Percentiles rank a stretch among this genome's conserved stretches.
Evolutionary conservation across 2,329 filamentous ascomycete genomes (phyloP).

Genomic region (Aureobasidium sp.): DNA sequence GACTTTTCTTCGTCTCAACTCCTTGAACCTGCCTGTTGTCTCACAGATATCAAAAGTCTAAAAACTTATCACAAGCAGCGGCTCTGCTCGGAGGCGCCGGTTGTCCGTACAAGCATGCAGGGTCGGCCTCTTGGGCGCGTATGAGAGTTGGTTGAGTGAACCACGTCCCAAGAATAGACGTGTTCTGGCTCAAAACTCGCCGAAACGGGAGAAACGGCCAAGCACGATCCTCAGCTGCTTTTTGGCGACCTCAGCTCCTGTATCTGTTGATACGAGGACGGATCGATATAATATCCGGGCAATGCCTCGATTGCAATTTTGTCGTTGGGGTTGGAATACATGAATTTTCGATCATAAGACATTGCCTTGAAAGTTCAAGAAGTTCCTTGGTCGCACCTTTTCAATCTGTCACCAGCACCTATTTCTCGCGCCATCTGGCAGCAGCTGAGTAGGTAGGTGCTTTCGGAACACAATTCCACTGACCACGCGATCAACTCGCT

Average conservation of each 20-base stretch:
- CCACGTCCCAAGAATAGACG: not conserved
- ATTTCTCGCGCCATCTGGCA: not conserved
- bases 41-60: not conserved
- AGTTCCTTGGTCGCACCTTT: not conserved
- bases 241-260: not conserved
- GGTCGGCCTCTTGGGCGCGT: not conserved
- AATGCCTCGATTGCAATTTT: not conserved
- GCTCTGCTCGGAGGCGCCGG: not conserved
- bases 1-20: not conserved
- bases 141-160: conserved; percentile 5
- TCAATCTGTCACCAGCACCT: not conserved
- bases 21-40: not conserved
- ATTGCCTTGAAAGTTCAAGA: not conserved
- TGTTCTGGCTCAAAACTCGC: not conserved
- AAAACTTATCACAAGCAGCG: conserved; percentile 8
- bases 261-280: not conserved
- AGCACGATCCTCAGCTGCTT: not conserved
- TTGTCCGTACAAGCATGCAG: not conserved
- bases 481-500: not conserved
- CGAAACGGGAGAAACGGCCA: conserved; percentile 11
- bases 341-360: not conserved
- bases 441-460: not conserved
- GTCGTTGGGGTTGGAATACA: no score
- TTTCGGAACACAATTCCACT: not conserved
- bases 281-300: not conserved